Evolutionary conservation across 2,329 filamentous ascomycete species (phyloP), one percentile per base, ranked within the genome.

Genomic region (Penicillium oxalicum): DNA sequence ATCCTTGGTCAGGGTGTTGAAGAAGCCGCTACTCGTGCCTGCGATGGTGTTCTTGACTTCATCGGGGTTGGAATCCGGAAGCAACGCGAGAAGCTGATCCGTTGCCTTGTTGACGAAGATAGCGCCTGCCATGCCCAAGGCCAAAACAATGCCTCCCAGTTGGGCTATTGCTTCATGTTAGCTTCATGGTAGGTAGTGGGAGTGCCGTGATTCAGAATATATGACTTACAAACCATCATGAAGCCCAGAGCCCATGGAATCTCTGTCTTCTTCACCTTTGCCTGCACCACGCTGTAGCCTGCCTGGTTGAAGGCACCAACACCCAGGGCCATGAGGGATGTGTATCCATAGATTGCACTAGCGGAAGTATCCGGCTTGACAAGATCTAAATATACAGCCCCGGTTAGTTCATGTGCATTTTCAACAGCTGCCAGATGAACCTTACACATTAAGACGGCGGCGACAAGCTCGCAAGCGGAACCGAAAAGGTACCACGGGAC

Each of bases 311-410:
- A 47, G 26, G 39, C 36, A 18, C 54, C 55, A 27, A 45, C 39
- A 8, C 59, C 60, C 6, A 60, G 45, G 8, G 45, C 49, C 6
- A 51, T 25, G 2, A 51, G 9, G 9, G 48, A 11, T 6, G 35
- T 25, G n/a, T 43, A 40, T n/a, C 45, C 49, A n/a, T 51, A 51
- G 4, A 51, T 34, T 3, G 33, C 40, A 9, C 34, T 36, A 5
- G 37, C 24, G 11, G 45, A 26, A 12, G 45, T 51, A 43, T 51
- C 25, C 4, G 41, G 24, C 24, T 48, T 18, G 8, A 48, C n/a
- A 28, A 2, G 12, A 13, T n/a, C 34, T 36, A 25, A 35, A 18
- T 25, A 35, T 13, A 41, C 42, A 7, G 44, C 12, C 32, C 12
- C 32, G 8, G 32, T 33, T 33, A 33, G 32, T 12, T 12, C 8